phyloP scores from a whole-genome alignment of 495 filamentous ascomycete genomes.

The Friedmanniomyces endolithicus region DNA sequence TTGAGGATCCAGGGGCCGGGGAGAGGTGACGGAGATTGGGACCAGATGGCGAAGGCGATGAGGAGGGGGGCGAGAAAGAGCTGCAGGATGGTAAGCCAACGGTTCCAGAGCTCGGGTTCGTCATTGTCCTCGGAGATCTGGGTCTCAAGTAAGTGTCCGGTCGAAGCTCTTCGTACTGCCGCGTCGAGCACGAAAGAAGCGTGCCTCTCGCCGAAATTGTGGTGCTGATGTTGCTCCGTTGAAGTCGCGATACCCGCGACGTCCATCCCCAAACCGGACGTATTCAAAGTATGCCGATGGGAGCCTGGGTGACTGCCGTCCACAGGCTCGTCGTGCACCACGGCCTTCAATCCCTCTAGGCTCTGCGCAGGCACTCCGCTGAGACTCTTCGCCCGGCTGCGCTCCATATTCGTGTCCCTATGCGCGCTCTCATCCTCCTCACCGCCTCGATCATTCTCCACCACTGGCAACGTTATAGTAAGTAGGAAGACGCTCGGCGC shows the following conservation, averaged over 20 bases:
- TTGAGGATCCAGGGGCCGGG: slow-evolving; percentile 41
- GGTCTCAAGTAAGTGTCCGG: background rate
- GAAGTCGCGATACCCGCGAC: slow-evolving; percentile 10
- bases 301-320: slow-evolving; percentile 1
- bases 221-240: slow-evolving; percentile 24
- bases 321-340: background rate
- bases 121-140: background rate
- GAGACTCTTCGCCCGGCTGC: background rate
- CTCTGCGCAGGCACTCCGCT: background rate
- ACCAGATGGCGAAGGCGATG: slow-evolving; percentile 60
- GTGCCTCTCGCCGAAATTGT: background rate
- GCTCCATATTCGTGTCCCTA: slow-evolving; percentile 1
- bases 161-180: background rate
- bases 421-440: slow-evolving; percentile 34
- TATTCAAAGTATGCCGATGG: background rate
- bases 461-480: slow-evolving; percentile 83
- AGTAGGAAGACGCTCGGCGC: slow-evolving; percentile 83
- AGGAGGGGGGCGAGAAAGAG: slow-evolving; percentile 82
- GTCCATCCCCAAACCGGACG: background rate
- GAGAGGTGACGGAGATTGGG: slow-evolving; percentile 32
- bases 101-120: slow-evolving; percentile 49
- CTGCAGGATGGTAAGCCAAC: slow-evolving; percentile 78
- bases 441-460: slow-evolving; percentile 50
- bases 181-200: background rate
- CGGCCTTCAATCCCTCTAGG: background rate